Evolutionary conservation across 768 basidiomycete genomes (phyloP).

Genomic region (Russula ochroleuca): DNA sequence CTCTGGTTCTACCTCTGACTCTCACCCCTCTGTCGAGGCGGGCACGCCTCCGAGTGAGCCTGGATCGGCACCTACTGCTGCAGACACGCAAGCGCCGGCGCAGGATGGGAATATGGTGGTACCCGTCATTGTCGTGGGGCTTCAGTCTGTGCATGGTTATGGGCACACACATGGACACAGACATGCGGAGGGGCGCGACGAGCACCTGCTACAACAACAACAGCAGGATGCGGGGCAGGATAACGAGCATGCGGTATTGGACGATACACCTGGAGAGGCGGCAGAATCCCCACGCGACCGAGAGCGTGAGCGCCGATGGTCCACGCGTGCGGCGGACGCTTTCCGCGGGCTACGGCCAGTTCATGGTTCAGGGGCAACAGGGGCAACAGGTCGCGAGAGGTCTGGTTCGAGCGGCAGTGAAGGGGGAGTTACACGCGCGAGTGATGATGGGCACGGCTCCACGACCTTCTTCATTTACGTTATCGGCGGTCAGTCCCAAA

Average conservation of each 20-base stretch:
- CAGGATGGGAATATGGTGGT: slow-evolving; percentile 46
- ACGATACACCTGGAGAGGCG: neutral
- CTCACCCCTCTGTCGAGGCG: neutral
- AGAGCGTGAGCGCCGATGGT: slow-evolving; percentile 45
- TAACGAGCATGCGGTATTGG: neutral
- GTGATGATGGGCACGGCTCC: slow-evolving; percentile 36
- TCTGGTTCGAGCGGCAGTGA: slow-evolving; percentile 2
- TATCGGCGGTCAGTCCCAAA: slow-evolving; percentile 57
- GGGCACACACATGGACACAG: slow-evolving; percentile 23
- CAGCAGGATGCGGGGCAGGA: slow-evolving; percentile 1
- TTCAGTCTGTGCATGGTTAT: slow-evolving; percentile 65
- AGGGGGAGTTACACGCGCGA: slow-evolving; percentile 2
- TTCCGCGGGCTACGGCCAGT: slow-evolving; percentile 50
- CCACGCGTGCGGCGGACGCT: slow-evolving; percentile 58
- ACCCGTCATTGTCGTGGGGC: slow-evolving; percentile 78
- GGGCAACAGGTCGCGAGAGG: slow-evolving; percentile 28
- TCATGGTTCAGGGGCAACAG: slow-evolving; percentile 11
- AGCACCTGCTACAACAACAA: neutral
- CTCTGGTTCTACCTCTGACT: neutral
- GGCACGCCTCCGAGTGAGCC: slow-evolving; percentile 10
- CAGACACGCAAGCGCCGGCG: slow-evolving; percentile 14
- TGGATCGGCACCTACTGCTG: neutral
- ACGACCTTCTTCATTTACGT: slow-evolving; percentile 89
- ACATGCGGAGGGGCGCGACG: slow-evolving; percentile 10
- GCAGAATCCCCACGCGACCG: neutral